Conservation (phyloP, 495 filamentous ascomycete species). For the Penicillium crystallinum region DNA sequence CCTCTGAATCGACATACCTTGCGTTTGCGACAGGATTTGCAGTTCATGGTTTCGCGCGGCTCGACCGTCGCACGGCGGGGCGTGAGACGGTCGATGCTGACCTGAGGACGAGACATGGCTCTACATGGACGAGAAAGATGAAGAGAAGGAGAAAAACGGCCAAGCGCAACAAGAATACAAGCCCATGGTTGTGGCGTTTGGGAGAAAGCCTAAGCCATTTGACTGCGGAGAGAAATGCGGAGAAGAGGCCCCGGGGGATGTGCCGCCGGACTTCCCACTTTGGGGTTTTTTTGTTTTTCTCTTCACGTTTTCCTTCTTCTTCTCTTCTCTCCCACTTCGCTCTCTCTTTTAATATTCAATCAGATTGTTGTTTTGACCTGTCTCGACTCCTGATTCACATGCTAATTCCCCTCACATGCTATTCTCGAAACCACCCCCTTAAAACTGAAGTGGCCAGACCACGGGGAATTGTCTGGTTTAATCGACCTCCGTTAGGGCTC, state of each 20-base stretch:
- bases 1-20: constrained; percentile 49
- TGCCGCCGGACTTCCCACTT: constrained; percentile 19
- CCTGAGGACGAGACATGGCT: constrained; percentile 67
- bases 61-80: constrained; percentile 67
- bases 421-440: background rate
- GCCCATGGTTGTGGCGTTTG: constrained; percentile 7
- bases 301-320: background rate
- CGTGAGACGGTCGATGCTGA: constrained; percentile 79
- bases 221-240: constrained; percentile 21
- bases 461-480: constrained; percentile 7
- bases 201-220: constrained; percentile 5
- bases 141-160: constrained; percentile 4
- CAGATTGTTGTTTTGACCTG: too few relatives aligned
- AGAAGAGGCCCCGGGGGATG: constrained; percentile 14
- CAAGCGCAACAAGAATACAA: constrained; percentile 2
- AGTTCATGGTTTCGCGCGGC: constrained; percentile 87
- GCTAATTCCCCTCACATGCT: background rate
- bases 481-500: constrained; percentile 10
- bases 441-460: background rate
- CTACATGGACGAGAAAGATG: constrained; percentile 3
- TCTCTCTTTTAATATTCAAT: background rate
- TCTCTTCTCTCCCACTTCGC: background rate
- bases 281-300: background rate
- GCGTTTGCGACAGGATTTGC: constrained; percentile 85
- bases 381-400: too few relatives aligned